A percentile compares a stretch with the other conserved stretches of the same genome.
Conservation (phyloP, 495 filamentous ascomycete species). For the Hypoxylon subgilvum region DNA sequence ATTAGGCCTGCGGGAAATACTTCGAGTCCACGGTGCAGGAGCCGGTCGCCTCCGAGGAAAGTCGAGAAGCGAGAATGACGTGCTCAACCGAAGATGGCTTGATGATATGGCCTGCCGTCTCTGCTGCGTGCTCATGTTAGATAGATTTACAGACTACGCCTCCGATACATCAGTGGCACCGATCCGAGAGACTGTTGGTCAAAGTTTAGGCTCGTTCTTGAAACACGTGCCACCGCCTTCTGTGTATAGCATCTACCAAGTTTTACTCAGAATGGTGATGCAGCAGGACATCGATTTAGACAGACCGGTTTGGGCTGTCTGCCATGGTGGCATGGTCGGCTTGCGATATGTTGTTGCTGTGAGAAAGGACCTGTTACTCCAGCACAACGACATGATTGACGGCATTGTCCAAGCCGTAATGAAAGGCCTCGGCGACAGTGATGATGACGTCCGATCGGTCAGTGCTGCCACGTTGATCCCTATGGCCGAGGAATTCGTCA, state of each 20-base stretch:
- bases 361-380: slow-evolving; percentile 85
- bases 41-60: slow-evolving; percentile 81
- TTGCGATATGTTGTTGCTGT: slow-evolving; percentile 93
- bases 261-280: slow-evolving; percentile 89
- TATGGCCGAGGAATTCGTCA: slow-evolving; percentile 91
- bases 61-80: slow-evolving; percentile 73
- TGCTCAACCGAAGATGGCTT: slow-evolving; percentile 80
- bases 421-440: slow-evolving; percentile 86
- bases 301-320: slow-evolving; percentile 85
- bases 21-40: slow-evolving; percentile 88
- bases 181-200: slow-evolving; percentile 95
- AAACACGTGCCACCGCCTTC: slow-evolving; percentile 75
- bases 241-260: slow-evolving; percentile 78
- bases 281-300: slow-evolving; percentile 76
- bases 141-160: slow-evolving; percentile 96
- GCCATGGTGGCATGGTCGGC: slow-evolving; percentile 97
- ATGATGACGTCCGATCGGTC: slow-evolving; percentile 95
- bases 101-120: slow-evolving; percentile 92
- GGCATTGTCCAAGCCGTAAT: slow-evolving; percentile 90
- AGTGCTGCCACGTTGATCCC: slow-evolving; percentile 96
- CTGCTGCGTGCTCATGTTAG: slow-evolving; percentile 94
- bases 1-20: slow-evolving; percentile 90
- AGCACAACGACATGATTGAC: slow-evolving; percentile 84
- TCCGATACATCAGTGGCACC: slow-evolving; percentile 96
- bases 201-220: slow-evolving; percentile 87